Percentiles rank a stretch among this genome's conserved stretches.
Conservation (phyloP, 169 alveolate genomes). For the Eimeria praecox region DNA sequence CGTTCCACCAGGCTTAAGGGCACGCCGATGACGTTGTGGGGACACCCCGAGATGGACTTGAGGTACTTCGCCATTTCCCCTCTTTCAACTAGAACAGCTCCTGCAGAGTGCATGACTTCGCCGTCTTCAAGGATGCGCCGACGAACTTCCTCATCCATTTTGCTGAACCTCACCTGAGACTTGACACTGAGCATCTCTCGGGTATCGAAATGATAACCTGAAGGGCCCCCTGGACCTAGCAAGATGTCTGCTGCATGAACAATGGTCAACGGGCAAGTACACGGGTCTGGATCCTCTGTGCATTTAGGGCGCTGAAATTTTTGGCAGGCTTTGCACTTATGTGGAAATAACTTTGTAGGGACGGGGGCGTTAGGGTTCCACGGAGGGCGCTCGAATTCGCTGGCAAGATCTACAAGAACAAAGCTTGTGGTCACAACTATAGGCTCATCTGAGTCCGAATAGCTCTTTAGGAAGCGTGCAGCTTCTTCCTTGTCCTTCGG, state of each 20-base stretch:
- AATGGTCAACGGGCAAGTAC: constrained; percentile 38
- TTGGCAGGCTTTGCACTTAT: constrained; percentile 55
- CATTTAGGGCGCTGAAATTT: not conserved
- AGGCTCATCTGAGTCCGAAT: constrained; percentile 50
- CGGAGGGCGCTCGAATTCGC: constrained; percentile 42
- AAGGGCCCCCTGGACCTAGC: constrained; percentile 31
- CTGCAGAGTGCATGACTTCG: constrained; percentile 68
- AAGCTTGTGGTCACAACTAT: constrained; percentile 48
- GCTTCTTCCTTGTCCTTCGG: constrained; percentile 66
- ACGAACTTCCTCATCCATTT: constrained; percentile 26
- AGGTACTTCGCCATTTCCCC: constrained; percentile 65
- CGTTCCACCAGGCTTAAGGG: not conserved
- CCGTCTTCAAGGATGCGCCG: constrained; percentile 55
- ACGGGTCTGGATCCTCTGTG: constrained; percentile 4
- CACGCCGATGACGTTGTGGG: constrained; percentile 70
- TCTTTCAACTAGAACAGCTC: constrained; percentile 53
- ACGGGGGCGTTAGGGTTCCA: constrained; percentile 67
- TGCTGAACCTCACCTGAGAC: constrained; percentile 31
- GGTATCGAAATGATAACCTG: constrained; percentile 14
- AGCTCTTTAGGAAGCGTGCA: constrained; percentile 56
- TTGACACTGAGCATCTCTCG: constrained; percentile 42
- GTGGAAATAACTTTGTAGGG: constrained; percentile 27
- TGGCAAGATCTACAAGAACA: constrained; percentile 24
- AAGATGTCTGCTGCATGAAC: constrained; percentile 69
- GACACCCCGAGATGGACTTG: constrained; percentile 49